Base-by-base conservation (phyloP, 371 early-diverging fungal species). In the Mortierella sp. region DNA sequence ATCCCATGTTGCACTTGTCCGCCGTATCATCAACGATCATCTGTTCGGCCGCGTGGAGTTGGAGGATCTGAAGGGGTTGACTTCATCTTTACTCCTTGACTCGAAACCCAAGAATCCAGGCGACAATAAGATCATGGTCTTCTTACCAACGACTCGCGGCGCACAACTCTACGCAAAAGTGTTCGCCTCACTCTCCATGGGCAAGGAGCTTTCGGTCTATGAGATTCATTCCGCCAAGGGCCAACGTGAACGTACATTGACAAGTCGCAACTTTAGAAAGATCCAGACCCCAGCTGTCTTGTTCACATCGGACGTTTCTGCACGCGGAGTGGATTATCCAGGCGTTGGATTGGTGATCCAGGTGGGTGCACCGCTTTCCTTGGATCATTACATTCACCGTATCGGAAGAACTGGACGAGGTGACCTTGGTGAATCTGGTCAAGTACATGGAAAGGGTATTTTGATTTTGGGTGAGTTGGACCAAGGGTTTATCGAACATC, bases 391-490 rank as follows among this genome's bases (percentile, higher is more conserved):
- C 76, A 91, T 98, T 47, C 99, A 99, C 82, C 91, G 99, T 45
- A 83, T 99, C 34, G 99, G 99, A 28, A 90, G 99, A 71, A 99
- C 99, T 1, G 99, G 98, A 54, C 95, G 99, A 59, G 98, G 98
- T 9, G 96, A 53, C 6, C 13, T 9, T 28, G 34, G 60, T 0
- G 42, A 52, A 3, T 24, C 54, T 24, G 34, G 10, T 4, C 7
- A 34, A 34, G 34, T 7, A 34, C 64, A 73, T 24, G 74, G 74
- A 16, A 45, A 54, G 27, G 78, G 78, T 13, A 28, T 76, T 16
- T 64, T 74, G 69, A 57, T 74, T 27, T 65, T 74, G 26, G 76
- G 76, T 21, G 62, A 64, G 30, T 41, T 74, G 39, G 76, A 74
- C 50, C 54, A 70, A 53, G 78, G 78, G 4, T 76, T 76, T 46